These are phyloP conservation scores for Umbelopsis ramanniana DNA, from an alignment of 192 early-diverging fungal species.

Conservation along the genomic window DNA sequence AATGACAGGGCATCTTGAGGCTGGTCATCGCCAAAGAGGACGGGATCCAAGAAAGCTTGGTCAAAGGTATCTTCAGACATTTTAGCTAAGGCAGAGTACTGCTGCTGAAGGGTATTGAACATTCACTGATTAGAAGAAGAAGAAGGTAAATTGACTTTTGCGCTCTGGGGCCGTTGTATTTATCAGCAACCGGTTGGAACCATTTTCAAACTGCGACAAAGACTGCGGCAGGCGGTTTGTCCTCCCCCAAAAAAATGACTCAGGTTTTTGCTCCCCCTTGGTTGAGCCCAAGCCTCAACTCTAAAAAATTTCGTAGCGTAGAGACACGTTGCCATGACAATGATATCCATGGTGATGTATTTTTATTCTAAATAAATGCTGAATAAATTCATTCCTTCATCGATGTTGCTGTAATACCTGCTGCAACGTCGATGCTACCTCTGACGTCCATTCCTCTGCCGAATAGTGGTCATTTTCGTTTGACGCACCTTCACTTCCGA, in stretches of 20 bases:
- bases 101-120: conserved; percentile 14
- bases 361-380: not conserved
- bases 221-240: conserved; percentile 17
- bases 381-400: not conserved
- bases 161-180: not conserved
- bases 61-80: conserved; percentile 3
- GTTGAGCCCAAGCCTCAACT: conserved; percentile 13
- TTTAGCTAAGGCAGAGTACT: not conserved
- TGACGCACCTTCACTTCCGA: conserved; percentile 6
- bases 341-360: not conserved
- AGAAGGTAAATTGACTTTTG: no score
- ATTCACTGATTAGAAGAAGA: conserved; percentile 2
- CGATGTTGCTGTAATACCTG: not conserved
- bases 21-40: conserved; percentile 7
- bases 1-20: conserved; percentile 8
- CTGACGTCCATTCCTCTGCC: not conserved
- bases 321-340: conserved; percentile 19
- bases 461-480: conserved; percentile 1
- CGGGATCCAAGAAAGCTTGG: conserved; percentile 10
- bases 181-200: not conserved
- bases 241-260: conserved; percentile 18
- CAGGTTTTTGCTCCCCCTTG: not conserved
- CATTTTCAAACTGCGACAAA: conserved; percentile 1
- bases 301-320: not conserved
- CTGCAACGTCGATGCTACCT: not conserved